Evolutionary conservation across 768 basidiomycete genomes (phyloP).

Genomic region (Harrya chromipes): DNA sequence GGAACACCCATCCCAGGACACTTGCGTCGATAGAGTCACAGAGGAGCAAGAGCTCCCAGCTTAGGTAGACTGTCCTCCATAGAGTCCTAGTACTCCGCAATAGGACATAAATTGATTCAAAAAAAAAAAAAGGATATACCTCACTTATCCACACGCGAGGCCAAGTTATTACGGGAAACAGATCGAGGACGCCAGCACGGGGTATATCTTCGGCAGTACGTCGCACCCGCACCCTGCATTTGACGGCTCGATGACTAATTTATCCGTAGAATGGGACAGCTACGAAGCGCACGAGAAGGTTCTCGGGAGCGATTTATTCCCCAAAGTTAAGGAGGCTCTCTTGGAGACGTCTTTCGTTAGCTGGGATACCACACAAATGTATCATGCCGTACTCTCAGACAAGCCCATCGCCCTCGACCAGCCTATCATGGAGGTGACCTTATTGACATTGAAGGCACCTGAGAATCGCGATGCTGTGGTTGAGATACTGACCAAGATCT

Average conservation of each 20-base stretch:
- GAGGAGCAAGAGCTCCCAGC: no score
- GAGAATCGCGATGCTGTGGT: constrained; percentile 20
- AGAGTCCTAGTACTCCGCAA: no score
- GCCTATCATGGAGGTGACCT: constrained; percentile 1
- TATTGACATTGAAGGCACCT: constrained; percentile 20
- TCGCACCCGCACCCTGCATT: background rate
- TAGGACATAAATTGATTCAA: no score
- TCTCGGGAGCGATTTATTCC: constrained; percentile 3
- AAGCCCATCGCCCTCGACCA: background rate
- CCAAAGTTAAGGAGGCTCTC: background rate
- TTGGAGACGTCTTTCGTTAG: background rate
- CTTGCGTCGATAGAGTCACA: no score
- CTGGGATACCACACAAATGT: constrained; percentile 6
- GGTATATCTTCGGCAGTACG: no score
- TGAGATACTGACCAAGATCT: constrained; percentile 9
- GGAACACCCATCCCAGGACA: no score
- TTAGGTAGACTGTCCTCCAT: no score
- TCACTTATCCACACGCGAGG: no score
- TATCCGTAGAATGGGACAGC: constrained; percentile 25
- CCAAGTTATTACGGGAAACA: no score
- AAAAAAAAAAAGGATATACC: no score
- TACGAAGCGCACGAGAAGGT: constrained; percentile 19
- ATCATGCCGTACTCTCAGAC: constrained; percentile 22
- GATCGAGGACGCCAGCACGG: no score
- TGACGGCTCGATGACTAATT: background rate